Base-by-base conservation (phyloP, 2,329 filamentous ascomycete genomes). In the Dryadomyces quercivorus region DNA sequence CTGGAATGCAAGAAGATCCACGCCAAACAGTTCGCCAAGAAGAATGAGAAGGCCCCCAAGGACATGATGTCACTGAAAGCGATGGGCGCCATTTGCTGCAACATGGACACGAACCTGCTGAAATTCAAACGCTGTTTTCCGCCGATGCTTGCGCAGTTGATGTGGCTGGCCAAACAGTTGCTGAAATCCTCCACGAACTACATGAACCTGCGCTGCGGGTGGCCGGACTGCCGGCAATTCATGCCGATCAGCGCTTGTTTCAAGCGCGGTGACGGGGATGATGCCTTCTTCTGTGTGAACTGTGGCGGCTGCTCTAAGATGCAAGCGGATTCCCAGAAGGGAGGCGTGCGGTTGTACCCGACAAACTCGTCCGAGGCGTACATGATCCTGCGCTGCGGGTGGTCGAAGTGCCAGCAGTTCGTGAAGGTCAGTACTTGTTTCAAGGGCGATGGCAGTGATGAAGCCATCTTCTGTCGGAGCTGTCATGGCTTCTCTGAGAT, bases 211-310 rank as follows among this genome's bases (percentile, higher is more conserved):
- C 50, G 18, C 36, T 60, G 57, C 43, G 58, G 45, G 0, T 60
- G 58, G 58, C 50, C 54, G 31, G 58, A 60, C 55, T 60, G 58
- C 51, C 3, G 43, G 13, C 42, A 18, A 18, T 26, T 48, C 7
- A 31, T 59, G 31, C 5, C 51, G 16, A 48, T 52, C 10, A 5
- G 3, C 1, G 54, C 50, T 38, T 2, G 2, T 1, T 57, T 52
- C 26, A 1, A 5, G 18, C 51, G 47, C 8, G 13, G 26, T 7
- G 18, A 20, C 8, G 13, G 26, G 8, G 18, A 20, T 2, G 13
- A 6, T 1, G 13, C 3, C 6, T 43, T 31, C 22, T 50, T 47
- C 40, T 58, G 57, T 18, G 13, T 48, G 20, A n/a, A 26, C 5
- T 59, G 57, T 31, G 15, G 49, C 10, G 55, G 57, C n/a, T 56